Evolutionary conservation across 1,284 basidiomycete genomes (phyloP).

Genomic region (Psilocybe mexicana): DNA sequence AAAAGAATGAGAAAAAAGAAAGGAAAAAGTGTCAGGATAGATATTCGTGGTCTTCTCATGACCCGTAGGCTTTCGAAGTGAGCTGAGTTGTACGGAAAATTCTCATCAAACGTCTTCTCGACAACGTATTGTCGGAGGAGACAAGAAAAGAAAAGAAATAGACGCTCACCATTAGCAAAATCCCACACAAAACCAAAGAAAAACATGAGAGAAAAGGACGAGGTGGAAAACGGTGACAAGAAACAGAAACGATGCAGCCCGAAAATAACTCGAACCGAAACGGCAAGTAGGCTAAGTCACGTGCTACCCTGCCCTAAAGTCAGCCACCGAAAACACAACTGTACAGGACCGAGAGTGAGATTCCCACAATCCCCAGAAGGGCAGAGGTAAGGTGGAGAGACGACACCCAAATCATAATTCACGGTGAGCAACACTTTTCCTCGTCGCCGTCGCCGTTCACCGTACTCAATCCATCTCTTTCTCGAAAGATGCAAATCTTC

Average conservation of each 20-base stretch:
- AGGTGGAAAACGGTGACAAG: constrained; percentile 3
- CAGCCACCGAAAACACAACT: constrained; percentile 41
- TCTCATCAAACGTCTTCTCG: constrained; percentile 42
- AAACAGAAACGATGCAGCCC: too few species aligned
- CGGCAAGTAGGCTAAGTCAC: constrained; percentile 9
- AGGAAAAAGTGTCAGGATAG: constrained; percentile 33
- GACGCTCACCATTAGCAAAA: constrained; percentile 1
- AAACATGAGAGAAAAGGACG: neutral
- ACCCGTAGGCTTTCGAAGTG: constrained; percentile 55
- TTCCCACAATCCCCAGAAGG: constrained; percentile 30
- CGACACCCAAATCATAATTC: constrained; percentile 25
- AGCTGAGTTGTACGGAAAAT: constrained; percentile 57
- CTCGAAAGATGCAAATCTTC: constrained; percentile 83
- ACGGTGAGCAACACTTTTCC: constrained; percentile 27
- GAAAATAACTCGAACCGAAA: neutral
- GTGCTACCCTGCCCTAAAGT: constrained; percentile 37
- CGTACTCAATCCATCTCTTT: constrained; percentile 13
- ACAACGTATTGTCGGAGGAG: neutral
- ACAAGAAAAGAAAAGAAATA: neutral
- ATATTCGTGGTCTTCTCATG: constrained; percentile 54
- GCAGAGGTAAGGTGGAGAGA: constrained; percentile 13
- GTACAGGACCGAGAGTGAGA: constrained; percentile 26
- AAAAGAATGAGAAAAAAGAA: constrained; percentile 1
- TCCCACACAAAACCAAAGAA: neutral
- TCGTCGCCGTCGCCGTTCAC: constrained; percentile 15